A percentile compares a stretch with the other conserved stretches of the same genome.
Conservation (phyloP, 2,329 filamentous ascomycete species). For the Ploettnerulaceae sp. region DNA sequence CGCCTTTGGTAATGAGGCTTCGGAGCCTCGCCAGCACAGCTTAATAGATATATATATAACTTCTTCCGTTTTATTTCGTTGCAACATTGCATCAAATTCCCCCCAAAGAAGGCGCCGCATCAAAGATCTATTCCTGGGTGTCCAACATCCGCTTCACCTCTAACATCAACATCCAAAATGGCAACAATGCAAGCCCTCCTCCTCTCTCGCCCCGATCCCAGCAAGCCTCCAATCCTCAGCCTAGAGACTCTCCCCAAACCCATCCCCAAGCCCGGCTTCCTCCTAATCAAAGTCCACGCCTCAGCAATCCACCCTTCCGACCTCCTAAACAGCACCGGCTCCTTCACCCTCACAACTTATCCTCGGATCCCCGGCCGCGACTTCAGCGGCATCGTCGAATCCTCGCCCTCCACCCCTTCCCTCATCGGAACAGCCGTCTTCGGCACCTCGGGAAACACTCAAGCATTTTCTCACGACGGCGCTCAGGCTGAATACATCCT, state of each 20-base stretch:
- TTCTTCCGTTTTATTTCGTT: too few relatives aligned
- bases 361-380: constrained; percentile 28
- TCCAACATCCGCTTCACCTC: not conserved
- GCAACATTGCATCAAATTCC: not conserved
- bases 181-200: constrained; percentile 27
- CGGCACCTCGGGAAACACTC: constrained; percentile 25
- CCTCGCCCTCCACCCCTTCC: constrained; percentile 14
- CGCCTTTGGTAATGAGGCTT: not conserved
- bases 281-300: constrained; percentile 26
- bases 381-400: constrained; percentile 23
- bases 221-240: constrained; percentile 11
- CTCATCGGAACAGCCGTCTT: constrained; percentile 22
- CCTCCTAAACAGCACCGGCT: constrained; percentile 23
- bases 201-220: constrained; percentile 13
- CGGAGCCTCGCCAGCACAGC: not conserved
- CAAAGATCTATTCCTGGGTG: not conserved
- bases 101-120: too few relatives aligned
- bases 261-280: constrained; percentile 11
- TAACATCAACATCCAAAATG: constrained; percentile 7
- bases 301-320: constrained; percentile 29
- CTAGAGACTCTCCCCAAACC: constrained; percentile 21
- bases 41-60: too few relatives aligned
- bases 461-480: constrained; percentile 25
- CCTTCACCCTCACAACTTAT: constrained; percentile 24
- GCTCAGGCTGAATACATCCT: constrained; percentile 25